phyloP scores from a whole-genome alignment of 345 rosid genomes.

The Camelina laxa region DNA sequence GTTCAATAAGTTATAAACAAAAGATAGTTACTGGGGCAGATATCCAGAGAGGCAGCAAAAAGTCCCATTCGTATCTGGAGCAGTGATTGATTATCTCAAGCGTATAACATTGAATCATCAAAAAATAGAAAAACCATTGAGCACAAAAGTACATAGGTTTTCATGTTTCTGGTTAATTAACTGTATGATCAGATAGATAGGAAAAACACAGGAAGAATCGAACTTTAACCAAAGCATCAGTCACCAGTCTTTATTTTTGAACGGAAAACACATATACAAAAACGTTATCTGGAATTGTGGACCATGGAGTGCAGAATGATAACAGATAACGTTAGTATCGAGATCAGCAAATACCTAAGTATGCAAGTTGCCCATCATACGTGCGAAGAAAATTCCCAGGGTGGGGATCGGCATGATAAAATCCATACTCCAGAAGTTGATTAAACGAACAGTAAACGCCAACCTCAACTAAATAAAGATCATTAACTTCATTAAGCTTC shows the following conservation, averaged over 20 bases:
- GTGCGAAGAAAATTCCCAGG: constrained; percentile 96
- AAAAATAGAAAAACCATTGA: background rate
- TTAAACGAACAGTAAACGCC: constrained; percentile 97
- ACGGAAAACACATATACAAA: background rate
- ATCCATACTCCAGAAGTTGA: constrained; percentile 90
- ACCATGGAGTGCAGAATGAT: background rate
- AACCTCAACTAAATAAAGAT: constrained; percentile 73
- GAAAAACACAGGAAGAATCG: constrained; percentile 7
- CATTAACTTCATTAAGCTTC: constrained; percentile 81
- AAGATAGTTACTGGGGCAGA: constrained; percentile 19
- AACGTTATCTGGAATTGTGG: constrained; percentile 26
- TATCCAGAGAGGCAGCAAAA: constrained; percentile 5
- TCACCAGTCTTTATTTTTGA: constrained; percentile 9
- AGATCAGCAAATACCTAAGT: constrained; percentile 63
- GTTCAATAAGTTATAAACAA: constrained; percentile 39
- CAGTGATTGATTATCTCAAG: constrained; percentile 1
- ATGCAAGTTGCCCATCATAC: constrained; percentile 86
- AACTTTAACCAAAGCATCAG: constrained; percentile 19
- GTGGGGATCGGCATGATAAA: constrained; percentile 99
- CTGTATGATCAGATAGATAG: constrained; percentile 10
- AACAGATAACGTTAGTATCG: background rate
- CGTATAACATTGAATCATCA: background rate
- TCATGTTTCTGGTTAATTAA: constrained; percentile 29
- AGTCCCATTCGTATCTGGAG: constrained; percentile 5
- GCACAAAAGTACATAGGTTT: constrained; percentile 9